Percentiles rank a stretch among this genome's conserved stretches.
Evolutionary conservation across 495 filamentous ascomycete genomes (phyloP).

Genomic region (Polyplosphaeria fusca): DNA sequence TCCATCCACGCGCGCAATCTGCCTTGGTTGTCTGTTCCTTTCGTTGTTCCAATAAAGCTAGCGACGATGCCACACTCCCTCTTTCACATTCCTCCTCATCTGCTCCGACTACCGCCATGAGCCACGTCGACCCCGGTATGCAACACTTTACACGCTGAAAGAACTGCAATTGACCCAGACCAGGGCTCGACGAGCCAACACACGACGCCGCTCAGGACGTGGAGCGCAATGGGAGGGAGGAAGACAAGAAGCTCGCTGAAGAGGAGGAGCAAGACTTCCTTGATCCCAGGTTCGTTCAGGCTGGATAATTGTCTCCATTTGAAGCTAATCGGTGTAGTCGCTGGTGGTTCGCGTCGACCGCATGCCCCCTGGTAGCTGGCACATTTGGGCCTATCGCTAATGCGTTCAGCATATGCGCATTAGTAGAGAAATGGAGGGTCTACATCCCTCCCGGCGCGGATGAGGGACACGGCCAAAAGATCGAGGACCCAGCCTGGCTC

Average conservation of each 20-base stretch:
- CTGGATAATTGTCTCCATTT: not conserved
- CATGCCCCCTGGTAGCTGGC: slow-evolving; percentile 75
- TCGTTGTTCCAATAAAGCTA: no score
- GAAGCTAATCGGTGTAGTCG: slow-evolving; percentile 45
- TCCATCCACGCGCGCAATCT: not conserved
- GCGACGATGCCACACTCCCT: not conserved
- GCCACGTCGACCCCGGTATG: no score
- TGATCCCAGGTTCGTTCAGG: slow-evolving; percentile 50
- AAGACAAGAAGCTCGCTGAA: slow-evolving; percentile 31
- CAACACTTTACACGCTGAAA: no score
- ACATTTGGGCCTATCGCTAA: slow-evolving; percentile 82
- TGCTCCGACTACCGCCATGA: slow-evolving; percentile 49
- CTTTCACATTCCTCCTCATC: not conserved
- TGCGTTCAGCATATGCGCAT: slow-evolving; percentile 76
- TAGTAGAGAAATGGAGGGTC: slow-evolving; percentile 71
- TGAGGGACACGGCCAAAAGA: slow-evolving; percentile 49
- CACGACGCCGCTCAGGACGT: slow-evolving; percentile 47
- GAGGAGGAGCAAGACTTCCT: slow-evolving; percentile 48
- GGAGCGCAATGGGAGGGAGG: slow-evolving; percentile 43
- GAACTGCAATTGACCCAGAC: no score
- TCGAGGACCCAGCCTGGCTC: slow-evolving; percentile 72
- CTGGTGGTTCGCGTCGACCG: slow-evolving; percentile 86
- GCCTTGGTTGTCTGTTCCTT: slow-evolving; percentile 13
- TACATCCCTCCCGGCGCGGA: slow-evolving; percentile 51
- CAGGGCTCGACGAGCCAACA: slow-evolving; percentile 54